A percentile compares a stretch with the other conserved stretches of the same genome.
These are phyloP conservation scores for Beauveria sp. DNA, from an alignment of 2,329 filamentous ascomycete genomes.

Conservation along the genomic window DNA sequence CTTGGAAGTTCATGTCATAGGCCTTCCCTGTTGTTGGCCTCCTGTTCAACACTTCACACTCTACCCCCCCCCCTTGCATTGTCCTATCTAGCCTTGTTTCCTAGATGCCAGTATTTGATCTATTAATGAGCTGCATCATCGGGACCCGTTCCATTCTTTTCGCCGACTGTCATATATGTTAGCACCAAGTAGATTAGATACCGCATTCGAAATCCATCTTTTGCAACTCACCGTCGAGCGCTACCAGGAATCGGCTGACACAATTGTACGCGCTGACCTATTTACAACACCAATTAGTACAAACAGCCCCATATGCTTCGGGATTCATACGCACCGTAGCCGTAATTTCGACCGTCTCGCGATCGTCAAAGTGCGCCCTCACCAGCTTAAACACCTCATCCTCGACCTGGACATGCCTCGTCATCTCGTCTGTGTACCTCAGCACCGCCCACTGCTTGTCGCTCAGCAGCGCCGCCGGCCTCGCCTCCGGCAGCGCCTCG, in stretches of 20 bases:
- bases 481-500: conserved; percentile 21
- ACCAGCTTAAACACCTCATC: conserved; percentile 61
- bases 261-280: conserved; percentile 71
- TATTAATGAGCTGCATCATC: conserved; percentile 28
- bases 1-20: background rate
- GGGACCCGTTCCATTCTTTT: conserved; percentile 47
- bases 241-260: conserved; percentile 76
- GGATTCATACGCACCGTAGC: conserved; percentile 49
- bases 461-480: conserved; percentile 35
- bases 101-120: conserved; percentile 5
- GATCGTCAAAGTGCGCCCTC: conserved; percentile 54
- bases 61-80: background rate
- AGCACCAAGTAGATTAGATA: background rate
- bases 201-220: background rate
- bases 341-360: conserved; percentile 74
- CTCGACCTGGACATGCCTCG: conserved; percentile 59
- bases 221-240: conserved; percentile 58
- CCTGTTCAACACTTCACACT: background rate
- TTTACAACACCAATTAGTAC: conserved; percentile 14
- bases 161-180: conserved; percentile 38
- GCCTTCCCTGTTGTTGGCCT: background rate
- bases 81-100: conserved; percentile 1
- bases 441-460: conserved; percentile 61
- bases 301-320: background rate
- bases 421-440: conserved; percentile 78